Evolutionary conservation across 495 filamentous ascomycete genomes (phyloP), one percentile per base, ranked within the genome.

Genomic region (Poronia punctata): DNA sequence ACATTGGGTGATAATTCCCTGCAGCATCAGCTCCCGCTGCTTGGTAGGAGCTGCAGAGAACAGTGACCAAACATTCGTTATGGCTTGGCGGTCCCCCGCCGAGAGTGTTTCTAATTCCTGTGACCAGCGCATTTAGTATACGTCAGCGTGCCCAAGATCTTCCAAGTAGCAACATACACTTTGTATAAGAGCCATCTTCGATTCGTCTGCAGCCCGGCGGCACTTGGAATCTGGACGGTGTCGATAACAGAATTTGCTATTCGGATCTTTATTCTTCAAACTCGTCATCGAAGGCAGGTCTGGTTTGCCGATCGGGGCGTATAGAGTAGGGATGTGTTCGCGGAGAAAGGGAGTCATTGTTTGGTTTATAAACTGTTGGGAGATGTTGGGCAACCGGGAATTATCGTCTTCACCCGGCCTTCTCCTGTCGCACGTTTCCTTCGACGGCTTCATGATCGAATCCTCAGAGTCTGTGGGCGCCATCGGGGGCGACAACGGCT

Each of bases 201-300:
- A 81, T 60, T 97, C 92, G 65, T 97, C 86, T 25, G 86, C 88
- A 40, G 92, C 87, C 38, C 89, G 75, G 38, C 86, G 68, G 62
- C 92, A 99, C 66, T 95, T 95, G 20, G 90, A 77, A 55, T 97
- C 93, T 15, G 92, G 93, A 30, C 85, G 75, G 59, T 99, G 92
- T 21, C 92, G 80, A 61, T 99, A 97, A 62, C 92, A 99, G 66
- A 86, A 97, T 59, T 83, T 88, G 33, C 87, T 92, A 57, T 92
- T 95, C 4, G 73, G 68, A 36, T 79, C 65, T 46, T 73, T 71
- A 26, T 55, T 64, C 43, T 54, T 57, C 21, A 57, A 49, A 22
- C 52, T 63, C 45, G 60, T 68, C 35, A 64, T 50, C 3, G 50
- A 54, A 4, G 62, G 56, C 23, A 62, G 60, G 22, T 62, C 55